Evolutionary conservation across 768 basidiomycete species (phyloP), one percentile per base, ranked within the genome.

Genomic region (Scleroderma bovista): DNA sequence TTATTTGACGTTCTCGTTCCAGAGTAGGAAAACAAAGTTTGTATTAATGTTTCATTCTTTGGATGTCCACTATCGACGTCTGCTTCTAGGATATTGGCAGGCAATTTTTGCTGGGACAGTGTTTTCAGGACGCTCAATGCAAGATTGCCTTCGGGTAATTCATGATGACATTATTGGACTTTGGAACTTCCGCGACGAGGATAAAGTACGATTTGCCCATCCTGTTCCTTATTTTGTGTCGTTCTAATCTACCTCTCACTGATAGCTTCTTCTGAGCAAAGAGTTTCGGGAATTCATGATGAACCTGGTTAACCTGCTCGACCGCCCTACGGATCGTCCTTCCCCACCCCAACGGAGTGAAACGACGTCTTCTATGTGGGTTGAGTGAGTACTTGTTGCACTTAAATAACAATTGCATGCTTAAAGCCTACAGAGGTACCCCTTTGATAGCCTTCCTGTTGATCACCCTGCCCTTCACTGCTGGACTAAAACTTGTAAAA

Each of bases 131-230:
- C 34, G 45, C 20, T 42, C 40, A 5, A 46, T 60, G 20, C 10
- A 17, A 20, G 36, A 53, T 6, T 58, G 57, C 29, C 31, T 61
- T 20, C 23, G 44, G 29, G 49, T 57, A 8, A 54, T 60, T 31
- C 59, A 61, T 24, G 22, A 46, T 1, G 60, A 61, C 31, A 59
- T 62, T 12, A 36, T 61, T 17, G 16, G 33, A 1, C 42, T 52
- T 9, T 61, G 61, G 60, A 61, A 62, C 42, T 56, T 62, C 31
- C 24, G 26, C 17, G 55, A 56, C n/a, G n/a, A n/a, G n/a, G n/a
- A n/a, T n/a, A 6, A 22, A 13, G 55, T 55, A 20, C 43, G 51
- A n/a, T n/a, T n/a, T 33, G 44, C 55, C 15, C 24, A 13, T 4
- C 7, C 6, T 3, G 13, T 3, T n/a, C 5, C 6, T 36, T 36